phyloP scores from a whole-genome alignment of 352 stramenopile species.

The Pilasporangium apinafurcum region DNA sequence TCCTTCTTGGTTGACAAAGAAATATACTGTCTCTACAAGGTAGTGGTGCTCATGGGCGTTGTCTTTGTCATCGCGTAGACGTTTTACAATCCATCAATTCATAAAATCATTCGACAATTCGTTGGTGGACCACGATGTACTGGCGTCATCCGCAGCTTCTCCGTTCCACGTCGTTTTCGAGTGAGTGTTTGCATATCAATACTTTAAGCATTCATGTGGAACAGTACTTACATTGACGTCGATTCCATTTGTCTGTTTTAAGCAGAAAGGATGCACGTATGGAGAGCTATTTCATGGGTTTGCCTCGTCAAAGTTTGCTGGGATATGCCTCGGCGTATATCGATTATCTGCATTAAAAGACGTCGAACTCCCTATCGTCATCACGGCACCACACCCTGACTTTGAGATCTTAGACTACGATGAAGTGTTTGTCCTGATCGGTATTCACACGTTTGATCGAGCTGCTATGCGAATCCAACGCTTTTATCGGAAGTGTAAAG shows the following conservation, averaged over 20 bases:
- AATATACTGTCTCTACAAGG: no score
- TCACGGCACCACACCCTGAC: conserved; percentile 52
- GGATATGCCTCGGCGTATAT: conserved; percentile 72
- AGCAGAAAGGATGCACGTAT: conserved; percentile 38
- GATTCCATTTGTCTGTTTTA: conserved; percentile 1
- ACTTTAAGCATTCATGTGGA: no score
- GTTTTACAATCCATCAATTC: conserved; percentile 81
- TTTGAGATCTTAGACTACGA: conserved; percentile 51
- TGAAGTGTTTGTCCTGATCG: conserved; percentile 65
- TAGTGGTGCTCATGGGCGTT: background rate
- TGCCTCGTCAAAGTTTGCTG: conserved; percentile 45
- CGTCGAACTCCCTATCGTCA: conserved; percentile 67
- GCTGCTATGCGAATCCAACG: conserved; percentile 53
- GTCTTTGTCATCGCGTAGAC: conserved; percentile 22
- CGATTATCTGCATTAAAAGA: conserved; percentile 51
- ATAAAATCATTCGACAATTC: conserved; percentile 79
- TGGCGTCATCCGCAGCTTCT: conserved; percentile 60
- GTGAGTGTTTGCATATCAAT: conserved; percentile 8
- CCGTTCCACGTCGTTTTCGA: conserved; percentile 29
- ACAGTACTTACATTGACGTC: no score
- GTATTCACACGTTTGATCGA: conserved; percentile 63
- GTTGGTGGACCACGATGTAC: conserved; percentile 73
- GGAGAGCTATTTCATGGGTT: conserved; percentile 58
- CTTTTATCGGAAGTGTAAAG: conserved; percentile 21
- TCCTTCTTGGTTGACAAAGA: no score